A percentile compares a stretch with the other conserved stretches of the same genome.
phyloP scores from a whole-genome alignment of 371 early-diverging fungal genomes.

The Mucor plumbeus region DNA sequence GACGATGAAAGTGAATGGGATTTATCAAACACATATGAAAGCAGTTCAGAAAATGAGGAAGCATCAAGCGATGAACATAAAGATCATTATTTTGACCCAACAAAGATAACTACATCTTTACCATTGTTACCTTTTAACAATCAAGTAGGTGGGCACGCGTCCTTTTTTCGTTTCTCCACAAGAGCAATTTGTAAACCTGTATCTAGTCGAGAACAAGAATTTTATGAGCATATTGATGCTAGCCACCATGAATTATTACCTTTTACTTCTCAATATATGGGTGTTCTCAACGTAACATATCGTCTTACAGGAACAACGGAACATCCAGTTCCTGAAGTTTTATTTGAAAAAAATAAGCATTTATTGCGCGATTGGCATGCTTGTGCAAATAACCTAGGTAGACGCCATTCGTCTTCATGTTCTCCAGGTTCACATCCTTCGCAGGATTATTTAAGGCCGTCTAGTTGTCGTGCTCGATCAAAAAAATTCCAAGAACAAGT shows the following conservation, averaged over 20 bases:
- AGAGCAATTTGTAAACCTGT: constrained; percentile 47
- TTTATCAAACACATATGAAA: constrained; percentile 6
- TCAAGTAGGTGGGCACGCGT: constrained; percentile 52
- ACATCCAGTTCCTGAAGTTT: constrained; percentile 64
- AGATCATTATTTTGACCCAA: constrained; percentile 45
- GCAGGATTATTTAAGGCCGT: not conserved
- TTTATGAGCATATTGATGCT: constrained; percentile 87
- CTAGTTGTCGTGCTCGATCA: constrained; percentile 7
- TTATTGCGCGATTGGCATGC: constrained; percentile 60
- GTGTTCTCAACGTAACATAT: constrained; percentile 92
- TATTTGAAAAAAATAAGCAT: constrained; percentile 82
- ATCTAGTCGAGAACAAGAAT: constrained; percentile 56
- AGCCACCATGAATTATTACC: constrained; percentile 80
- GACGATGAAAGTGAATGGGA: constrained; percentile 23
- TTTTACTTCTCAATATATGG: constrained; percentile 91
- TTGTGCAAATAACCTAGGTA: constrained; percentile 21
- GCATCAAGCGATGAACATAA: constrained; percentile 20
- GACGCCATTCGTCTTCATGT: constrained; percentile 18
- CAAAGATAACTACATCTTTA: constrained; percentile 67
- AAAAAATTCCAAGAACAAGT: constrained; percentile 68
- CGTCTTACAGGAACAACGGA: constrained; percentile 35
- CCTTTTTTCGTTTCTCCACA: constrained; percentile 45
- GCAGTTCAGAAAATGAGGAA: constrained; percentile 27
- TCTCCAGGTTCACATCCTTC: constrained; percentile 20
- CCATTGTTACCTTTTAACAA: constrained; percentile 52